A percentile compares a stretch with the other conserved stretches of the same genome.
phyloP scores from a whole-genome alignment of 2,329 filamentous ascomycete genomes.

The Talaromyces pinophilus region DNA sequence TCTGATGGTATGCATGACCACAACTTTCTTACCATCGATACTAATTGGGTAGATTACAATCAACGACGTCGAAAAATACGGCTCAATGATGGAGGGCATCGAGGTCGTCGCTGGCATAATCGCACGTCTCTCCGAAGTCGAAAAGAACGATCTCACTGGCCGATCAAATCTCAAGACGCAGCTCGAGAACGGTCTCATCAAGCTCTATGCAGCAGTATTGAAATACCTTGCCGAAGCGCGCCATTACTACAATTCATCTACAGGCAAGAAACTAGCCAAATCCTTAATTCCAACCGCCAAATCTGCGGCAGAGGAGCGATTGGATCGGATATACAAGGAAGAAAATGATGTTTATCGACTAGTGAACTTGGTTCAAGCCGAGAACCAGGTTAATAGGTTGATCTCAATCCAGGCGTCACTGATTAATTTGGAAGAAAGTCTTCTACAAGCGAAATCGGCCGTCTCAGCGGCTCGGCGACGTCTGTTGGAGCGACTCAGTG shows the following conservation, averaged over 20 bases:
- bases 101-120: slow-evolving; percentile 3
- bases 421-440: background rate
- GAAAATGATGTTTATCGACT: background rate
- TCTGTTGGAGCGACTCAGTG: slow-evolving; percentile 3
- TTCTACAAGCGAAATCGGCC: slow-evolving; percentile 1
- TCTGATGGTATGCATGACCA: background rate
- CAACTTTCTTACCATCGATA: too few relatives aligned
- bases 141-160: slow-evolving; percentile 6
- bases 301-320: background rate
- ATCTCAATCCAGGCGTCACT: background rate
- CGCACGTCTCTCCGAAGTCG: slow-evolving; percentile 2
- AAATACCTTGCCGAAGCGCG: background rate
- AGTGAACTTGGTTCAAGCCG: background rate
- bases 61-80: background rate
- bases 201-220: background rate
- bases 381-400: background rate
- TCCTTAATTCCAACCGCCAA: background rate
- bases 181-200: slow-evolving; percentile 1
- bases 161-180: slow-evolving; percentile 7
- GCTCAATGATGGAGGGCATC: background rate
- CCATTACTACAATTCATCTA: background rate
- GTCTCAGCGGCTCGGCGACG: background rate
- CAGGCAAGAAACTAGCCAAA: background rate
- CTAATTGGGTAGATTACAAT: background rate
- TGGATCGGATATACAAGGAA: background rate